A percentile compares a stretch with the other conserved stretches of the same genome.
Evolutionary conservation across 1,139 yeast species (phyloP).

Genomic region (Eremothecium coryli): DNA sequence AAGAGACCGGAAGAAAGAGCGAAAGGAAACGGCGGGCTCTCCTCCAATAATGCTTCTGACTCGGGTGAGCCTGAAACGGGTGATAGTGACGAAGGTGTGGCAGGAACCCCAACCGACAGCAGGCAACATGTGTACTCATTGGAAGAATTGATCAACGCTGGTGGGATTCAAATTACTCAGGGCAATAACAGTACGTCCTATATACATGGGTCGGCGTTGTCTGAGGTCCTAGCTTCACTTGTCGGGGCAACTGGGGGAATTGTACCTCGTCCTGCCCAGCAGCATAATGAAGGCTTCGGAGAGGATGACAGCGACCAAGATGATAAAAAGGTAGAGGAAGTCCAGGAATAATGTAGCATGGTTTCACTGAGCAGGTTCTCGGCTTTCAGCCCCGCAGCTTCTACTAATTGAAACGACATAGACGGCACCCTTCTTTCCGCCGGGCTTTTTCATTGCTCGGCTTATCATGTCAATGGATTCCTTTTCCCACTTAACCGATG

Average conservation of each 20-base stretch:
- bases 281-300: conserved; percentile 28
- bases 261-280: conserved; percentile 20
- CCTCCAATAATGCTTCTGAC: conserved; percentile 5
- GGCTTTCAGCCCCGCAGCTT: not conserved
- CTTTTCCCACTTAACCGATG: not conserved
- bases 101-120: conserved; percentile 11
- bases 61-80: conserved; percentile 25
- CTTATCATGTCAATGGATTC: not conserved
- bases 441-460: not conserved
- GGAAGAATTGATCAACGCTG: conserved; percentile 27
- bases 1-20: conserved; percentile 20
- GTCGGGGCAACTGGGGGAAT: conserved; percentile 32
- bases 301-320: conserved; percentile 30
- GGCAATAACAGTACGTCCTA: conserved; percentile 25
- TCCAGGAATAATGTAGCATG: conserved; percentile 11
- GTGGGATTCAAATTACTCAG: conserved; percentile 26
- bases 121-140: conserved; percentile 19
- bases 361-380: conserved; percentile 2
- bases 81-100: conserved; percentile 15
- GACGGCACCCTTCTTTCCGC: not conserved
- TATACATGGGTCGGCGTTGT: conserved; percentile 27
- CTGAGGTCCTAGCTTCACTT: conserved; percentile 29
- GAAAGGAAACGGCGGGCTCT: conserved; percentile 8
- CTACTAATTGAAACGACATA: too few species aligned
- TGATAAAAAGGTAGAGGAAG: conserved; percentile 18